These are phyloP conservation scores for Penicillium sclerotigenum DNA, from an alignment of 2,329 filamentous ascomycete species.

Conservation along the genomic window DNA sequence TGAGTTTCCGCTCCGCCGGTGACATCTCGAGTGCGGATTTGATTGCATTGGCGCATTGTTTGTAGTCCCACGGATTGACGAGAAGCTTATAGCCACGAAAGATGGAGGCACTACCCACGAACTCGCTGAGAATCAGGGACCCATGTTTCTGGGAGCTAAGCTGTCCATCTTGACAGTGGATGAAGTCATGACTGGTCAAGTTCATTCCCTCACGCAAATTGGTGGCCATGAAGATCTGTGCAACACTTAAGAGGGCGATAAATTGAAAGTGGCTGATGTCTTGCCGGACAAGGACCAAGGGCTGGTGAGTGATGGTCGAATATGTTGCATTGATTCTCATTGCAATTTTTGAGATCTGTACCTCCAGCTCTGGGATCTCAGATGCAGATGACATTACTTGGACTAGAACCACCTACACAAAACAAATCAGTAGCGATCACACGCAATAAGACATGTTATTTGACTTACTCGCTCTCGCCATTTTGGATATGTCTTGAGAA, in stretches of 20 bases:
- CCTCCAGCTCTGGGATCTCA: constrained; percentile 79
- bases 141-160: constrained; percentile 71
- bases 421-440: neutral
- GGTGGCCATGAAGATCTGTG: constrained; percentile 87
- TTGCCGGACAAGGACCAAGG: constrained; percentile 86
- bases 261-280: constrained; percentile 92
- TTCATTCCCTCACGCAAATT: constrained; percentile 97
- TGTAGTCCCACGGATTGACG: constrained; percentile 94
- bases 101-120: constrained; percentile 83
- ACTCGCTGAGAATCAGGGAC: constrained; percentile 87
- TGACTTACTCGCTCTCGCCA: constrained; percentile 67
- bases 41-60: constrained; percentile 79
- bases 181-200: constrained; percentile 85
- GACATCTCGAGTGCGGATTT: constrained; percentile 77
- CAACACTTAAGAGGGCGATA: constrained; percentile 80
- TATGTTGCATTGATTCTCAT: constrained; percentile 86
- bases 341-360: constrained; percentile 86
- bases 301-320: constrained; percentile 85
- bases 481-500: constrained; percentile 84
- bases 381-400: constrained; percentile 87
- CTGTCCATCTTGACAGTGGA: constrained; percentile 84
- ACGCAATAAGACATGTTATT: neutral
- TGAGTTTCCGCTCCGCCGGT: constrained; percentile 65
- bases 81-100: constrained; percentile 75
- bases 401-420: constrained; percentile 69